Conservation (phyloP, 2,329 filamentous ascomycete genomes). For the Pseudogymnoascus sp. region DNA sequence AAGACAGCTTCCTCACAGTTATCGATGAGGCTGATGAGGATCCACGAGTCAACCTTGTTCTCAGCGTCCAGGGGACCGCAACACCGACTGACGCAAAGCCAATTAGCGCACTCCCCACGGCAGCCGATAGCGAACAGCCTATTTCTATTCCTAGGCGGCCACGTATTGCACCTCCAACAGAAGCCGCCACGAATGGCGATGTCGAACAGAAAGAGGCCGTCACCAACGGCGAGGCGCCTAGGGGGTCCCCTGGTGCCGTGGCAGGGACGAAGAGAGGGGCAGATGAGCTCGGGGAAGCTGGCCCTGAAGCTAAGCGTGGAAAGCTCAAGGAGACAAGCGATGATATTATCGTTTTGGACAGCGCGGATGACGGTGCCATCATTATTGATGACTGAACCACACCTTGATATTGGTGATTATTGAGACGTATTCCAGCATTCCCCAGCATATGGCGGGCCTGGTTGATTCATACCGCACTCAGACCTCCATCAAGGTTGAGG, state of each 20-base stretch:
- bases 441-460: neutral
- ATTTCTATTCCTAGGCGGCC: neutral
- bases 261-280: slow-evolving; percentile 27
- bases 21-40: slow-evolving; percentile 72
- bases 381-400: slow-evolving; percentile 53
- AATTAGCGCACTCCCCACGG: slow-evolving; percentile 35
- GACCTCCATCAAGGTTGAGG: slow-evolving; percentile 76
- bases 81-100: slow-evolving; percentile 42
- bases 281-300: slow-evolving; percentile 19
- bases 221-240: neutral
- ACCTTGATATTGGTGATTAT: neutral
- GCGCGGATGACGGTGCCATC: slow-evolving; percentile 51
- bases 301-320: slow-evolving; percentile 21
- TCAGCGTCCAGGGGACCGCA: slow-evolving; percentile 53
- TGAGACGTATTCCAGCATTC: neutral
- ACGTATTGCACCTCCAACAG: neutral
- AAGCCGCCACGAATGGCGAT: slow-evolving; percentile 10
- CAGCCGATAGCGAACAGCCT: slow-evolving; percentile 25
- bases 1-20: slow-evolving; percentile 71
- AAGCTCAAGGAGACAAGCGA: slow-evolving; percentile 34
- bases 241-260: neutral
- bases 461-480: slow-evolving; percentile 54
- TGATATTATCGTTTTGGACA: slow-evolving; percentile 26
- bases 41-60: slow-evolving; percentile 71
- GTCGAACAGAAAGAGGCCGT: neutral